Percentiles rank a stretch among this genome's conserved stretches.
These are phyloP conservation scores for Tylopilus sp. DNA, from an alignment of 768 basidiomycete species.

Conservation along the genomic window DNA sequence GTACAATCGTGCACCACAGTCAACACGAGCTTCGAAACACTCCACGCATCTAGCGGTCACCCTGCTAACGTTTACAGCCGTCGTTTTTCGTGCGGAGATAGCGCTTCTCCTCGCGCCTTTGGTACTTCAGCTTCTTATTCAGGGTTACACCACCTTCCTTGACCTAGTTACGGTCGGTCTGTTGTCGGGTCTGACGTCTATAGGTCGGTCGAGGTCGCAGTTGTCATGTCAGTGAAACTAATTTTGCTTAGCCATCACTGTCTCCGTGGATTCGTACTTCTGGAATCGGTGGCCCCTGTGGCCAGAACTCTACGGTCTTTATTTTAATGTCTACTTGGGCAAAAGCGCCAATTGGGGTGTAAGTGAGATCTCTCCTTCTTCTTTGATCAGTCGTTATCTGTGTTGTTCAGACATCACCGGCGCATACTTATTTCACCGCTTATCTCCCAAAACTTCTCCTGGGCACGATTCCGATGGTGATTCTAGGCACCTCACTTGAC, in stretches of 20 bases:
- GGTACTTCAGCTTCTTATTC: slow-evolving; percentile 48
- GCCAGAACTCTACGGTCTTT: slow-evolving; percentile 79
- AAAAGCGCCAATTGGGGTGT: slow-evolving; percentile 94
- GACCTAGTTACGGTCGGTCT: slow-evolving; percentile 49
- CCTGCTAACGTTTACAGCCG: slow-evolving; percentile 61
- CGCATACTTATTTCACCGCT: slow-evolving; percentile 58
- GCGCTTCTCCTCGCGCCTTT: slow-evolving; percentile 63
- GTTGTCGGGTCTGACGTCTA: slow-evolving; percentile 44
- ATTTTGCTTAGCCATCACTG: slow-evolving; percentile 48
- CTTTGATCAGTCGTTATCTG: not conserved
- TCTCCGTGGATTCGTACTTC: slow-evolving; percentile 78
- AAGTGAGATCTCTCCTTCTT: slow-evolving; percentile 29
- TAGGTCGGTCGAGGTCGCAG: slow-evolving; percentile 40
- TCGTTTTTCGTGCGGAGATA: slow-evolving; percentile 81
- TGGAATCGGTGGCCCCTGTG: slow-evolving; percentile 74
- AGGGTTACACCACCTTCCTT: slow-evolving; percentile 40
- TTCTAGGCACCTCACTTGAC: slow-evolving; percentile 50
- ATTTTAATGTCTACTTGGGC: slow-evolving; percentile 85
- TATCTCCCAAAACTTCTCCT: slow-evolving; percentile 79
- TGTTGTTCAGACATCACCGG: slow-evolving; percentile 59
- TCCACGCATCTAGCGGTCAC: slow-evolving; percentile 44
- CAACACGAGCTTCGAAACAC: slow-evolving; percentile 33
- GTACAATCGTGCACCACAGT: slow-evolving; percentile 35
- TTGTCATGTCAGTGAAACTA: not conserved
- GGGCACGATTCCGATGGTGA: slow-evolving; percentile 55